Base-by-base conservation (phyloP, 148 eudicot species). In the Vaccinium vitisidaea region DNA sequence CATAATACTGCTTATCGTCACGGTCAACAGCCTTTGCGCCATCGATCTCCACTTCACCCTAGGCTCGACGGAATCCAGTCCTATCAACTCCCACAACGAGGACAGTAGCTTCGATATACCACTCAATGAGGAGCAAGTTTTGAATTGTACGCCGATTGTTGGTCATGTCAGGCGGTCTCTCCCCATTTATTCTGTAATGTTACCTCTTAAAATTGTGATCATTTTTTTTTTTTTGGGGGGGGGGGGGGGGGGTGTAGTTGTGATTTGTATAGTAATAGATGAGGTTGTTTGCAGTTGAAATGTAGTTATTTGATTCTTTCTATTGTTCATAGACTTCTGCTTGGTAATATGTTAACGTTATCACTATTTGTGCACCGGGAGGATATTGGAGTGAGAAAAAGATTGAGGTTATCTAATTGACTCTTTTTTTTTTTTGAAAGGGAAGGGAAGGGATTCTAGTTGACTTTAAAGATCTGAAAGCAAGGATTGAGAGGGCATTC, bases 1-100 rank as follows among this genome's bases (percentile, higher is more conserved):
- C 73, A 12, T 67, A 67, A 25, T 25, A 67, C 39, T 25, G 14
- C 36, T 25, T 67, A 25, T 67, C 10, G 0, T 67, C 36, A 67
- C 0, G 73, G 36, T 67, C 73, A 67, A 25, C 39, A 12, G 73
- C 73, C 73, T 2, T 46, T 15, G 43, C 11, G 2, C 10, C 32
- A 85, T 36, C 12, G 71, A 49, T 43, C 77, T 46, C 21, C 19
- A 16, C 1, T 71, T 83, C n/a, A 52, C 39, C 87, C 79, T 6
- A 84, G 80, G 55, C 86, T 80, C 5, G 86, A 77, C 11, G 88
- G 85, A 49, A 77, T 84, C 82, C 86, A 75, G 58, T 84, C 90
- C 48, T 83, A 85, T 36, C 85, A 69, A n/a, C 88, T 84, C 43
- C 86, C 91, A 52, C 77, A 77, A 82, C 52, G 15, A 27, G 55